phyloP scores from a whole-genome alignment of 2,329 filamentous ascomycete species.

The Sporothrix brunneoviolacea region DNA sequence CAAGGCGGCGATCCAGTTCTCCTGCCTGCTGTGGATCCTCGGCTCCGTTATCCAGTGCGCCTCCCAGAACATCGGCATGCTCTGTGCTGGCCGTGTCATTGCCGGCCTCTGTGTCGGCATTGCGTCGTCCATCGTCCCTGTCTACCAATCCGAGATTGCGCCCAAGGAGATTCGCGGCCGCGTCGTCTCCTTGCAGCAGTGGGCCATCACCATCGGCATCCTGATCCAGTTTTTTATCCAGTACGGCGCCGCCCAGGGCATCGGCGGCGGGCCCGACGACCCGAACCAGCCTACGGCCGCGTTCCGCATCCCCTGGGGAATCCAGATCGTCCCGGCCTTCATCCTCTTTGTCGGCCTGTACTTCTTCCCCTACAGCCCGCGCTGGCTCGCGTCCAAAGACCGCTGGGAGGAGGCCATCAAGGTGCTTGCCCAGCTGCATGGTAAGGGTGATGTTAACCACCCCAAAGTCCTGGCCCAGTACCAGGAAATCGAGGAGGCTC shows the following conservation, averaged over 20 bases:
- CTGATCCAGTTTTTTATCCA: slow-evolving; percentile 54
- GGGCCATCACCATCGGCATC: slow-evolving; percentile 50
- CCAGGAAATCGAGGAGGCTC: slow-evolving; percentile 51
- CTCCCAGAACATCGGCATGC: slow-evolving; percentile 61
- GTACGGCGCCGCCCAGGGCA: slow-evolving; percentile 50
- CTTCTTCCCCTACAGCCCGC: slow-evolving; percentile 63
- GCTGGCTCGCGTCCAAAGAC: slow-evolving; percentile 64
- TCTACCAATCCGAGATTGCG: slow-evolving; percentile 63
- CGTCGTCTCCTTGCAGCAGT: slow-evolving; percentile 60
- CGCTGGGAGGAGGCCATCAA: slow-evolving; percentile 58
- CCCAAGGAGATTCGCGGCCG: slow-evolving; percentile 52
- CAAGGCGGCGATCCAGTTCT: slow-evolving; percentile 42
- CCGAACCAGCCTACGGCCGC: slow-evolving; percentile 44
- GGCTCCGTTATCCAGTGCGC: slow-evolving; percentile 52
- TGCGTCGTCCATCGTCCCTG: slow-evolving; percentile 61
- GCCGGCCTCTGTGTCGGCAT: slow-evolving; percentile 70
- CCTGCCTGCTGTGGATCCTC: slow-evolving; percentile 45
- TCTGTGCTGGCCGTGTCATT: slow-evolving; percentile 64
- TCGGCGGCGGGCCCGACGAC: slow-evolving; percentile 45
- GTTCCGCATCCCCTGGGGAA: slow-evolving; percentile 56
- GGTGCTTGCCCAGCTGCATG: slow-evolving; percentile 54
- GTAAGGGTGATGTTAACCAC: slow-evolving; percentile 46
- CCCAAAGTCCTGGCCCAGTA: slow-evolving; percentile 58
- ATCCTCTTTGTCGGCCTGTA: slow-evolving; percentile 49
- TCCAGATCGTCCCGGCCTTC: slow-evolving; percentile 49